Evolutionary conservation across 768 basidiomycete genomes (phyloP).

Genomic region (Cystofilobasidium bisporidii): DNA sequence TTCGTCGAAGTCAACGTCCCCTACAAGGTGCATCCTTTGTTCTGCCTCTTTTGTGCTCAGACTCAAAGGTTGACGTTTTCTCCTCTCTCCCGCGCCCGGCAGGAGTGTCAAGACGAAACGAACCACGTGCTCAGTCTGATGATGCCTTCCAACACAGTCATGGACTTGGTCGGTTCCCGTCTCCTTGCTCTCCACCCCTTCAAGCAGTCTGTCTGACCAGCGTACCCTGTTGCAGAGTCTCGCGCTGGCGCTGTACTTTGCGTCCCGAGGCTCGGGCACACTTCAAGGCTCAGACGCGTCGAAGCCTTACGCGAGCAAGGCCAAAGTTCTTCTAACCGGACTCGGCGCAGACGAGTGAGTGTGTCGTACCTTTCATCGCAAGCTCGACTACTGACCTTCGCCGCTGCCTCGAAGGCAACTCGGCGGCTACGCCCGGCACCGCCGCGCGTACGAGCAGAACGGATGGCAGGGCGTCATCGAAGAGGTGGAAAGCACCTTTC

Average conservation of each 20-base stretch:
- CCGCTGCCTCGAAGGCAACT: constrained; percentile 46
- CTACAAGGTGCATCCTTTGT: constrained; percentile 60
- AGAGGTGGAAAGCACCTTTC: too few relatives aligned
- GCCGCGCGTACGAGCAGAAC: constrained; percentile 56
- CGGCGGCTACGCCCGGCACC: constrained; percentile 86
- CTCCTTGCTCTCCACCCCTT: too few relatives aligned
- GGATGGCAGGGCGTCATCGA: constrained; percentile 70
- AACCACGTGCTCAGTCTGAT: constrained; percentile 56
- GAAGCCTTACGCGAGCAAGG: constrained; percentile 56
- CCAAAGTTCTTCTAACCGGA: constrained; percentile 77
- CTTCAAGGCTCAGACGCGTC: constrained; percentile 41
- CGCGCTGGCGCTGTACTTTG: constrained; percentile 84
- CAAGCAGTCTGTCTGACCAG: too few relatives aligned
- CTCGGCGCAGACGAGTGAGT: constrained; percentile 78
- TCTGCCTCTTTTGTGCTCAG: too few relatives aligned
- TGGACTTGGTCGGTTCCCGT: constrained; percentile 60
- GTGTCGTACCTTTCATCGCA: background rate
- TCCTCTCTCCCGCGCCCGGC: too few relatives aligned
- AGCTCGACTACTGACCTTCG: background rate
- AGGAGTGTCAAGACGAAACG: constrained; percentile 58
- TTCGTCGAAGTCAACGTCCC: constrained; percentile 69
- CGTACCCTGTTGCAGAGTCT: constrained; percentile 54
- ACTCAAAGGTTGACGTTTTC: too few relatives aligned
- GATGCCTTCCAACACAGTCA: constrained; percentile 38
- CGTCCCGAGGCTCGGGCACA: constrained; percentile 66